Conservation (phyloP, 2,329 filamentous ascomycete genomes). For the Xylaria polymorpha region DNA sequence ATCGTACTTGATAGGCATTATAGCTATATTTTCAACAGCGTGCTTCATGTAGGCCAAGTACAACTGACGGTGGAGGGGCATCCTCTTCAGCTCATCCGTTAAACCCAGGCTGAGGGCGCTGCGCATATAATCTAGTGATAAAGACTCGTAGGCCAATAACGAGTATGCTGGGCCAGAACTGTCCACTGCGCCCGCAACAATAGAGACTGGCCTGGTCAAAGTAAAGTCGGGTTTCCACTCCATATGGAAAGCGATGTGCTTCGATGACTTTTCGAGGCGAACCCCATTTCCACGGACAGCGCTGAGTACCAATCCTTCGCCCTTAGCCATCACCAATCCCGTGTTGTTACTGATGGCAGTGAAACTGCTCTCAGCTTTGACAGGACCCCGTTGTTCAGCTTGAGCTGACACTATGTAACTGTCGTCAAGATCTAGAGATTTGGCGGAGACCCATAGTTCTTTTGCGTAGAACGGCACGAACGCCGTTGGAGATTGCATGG, state of each 20-base stretch:
- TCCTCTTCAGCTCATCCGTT: slow-evolving; percentile 13
- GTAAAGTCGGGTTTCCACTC: slow-evolving; percentile 36
- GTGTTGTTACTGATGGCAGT: slow-evolving; percentile 31
- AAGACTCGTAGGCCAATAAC: slow-evolving; percentile 31
- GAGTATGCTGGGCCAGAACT: slow-evolving; percentile 26
- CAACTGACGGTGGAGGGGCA: slow-evolving; percentile 31
- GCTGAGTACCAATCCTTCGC: slow-evolving; percentile 33
- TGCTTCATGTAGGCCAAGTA: slow-evolving; percentile 35
- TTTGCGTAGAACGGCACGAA: slow-evolving; percentile 35
- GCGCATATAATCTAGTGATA: slow-evolving; percentile 36
- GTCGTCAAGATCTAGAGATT: slow-evolving; percentile 22
- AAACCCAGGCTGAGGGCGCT: slow-evolving; percentile 23
- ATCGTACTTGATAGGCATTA: slow-evolving; percentile 29
- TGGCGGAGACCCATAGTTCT: slow-evolving; percentile 36
- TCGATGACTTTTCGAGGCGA: slow-evolving; percentile 17
- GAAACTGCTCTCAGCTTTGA: slow-evolving; percentile 34
- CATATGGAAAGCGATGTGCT: slow-evolving; percentile 36
- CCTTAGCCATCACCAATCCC: slow-evolving; percentile 25
- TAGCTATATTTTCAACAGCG: slow-evolving; percentile 25
- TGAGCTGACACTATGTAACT: slow-evolving; percentile 27
- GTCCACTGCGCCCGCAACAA: slow-evolving; percentile 27
- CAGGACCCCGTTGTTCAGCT: slow-evolving; percentile 28
- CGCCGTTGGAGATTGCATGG: slow-evolving; percentile 14
- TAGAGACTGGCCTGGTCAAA: slow-evolving; percentile 13
- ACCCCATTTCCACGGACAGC: slow-evolving; percentile 21